phyloP scores from a whole-genome alignment of 306 rosid species.

The apple (Malus domestica) region ASM211411v1 NC_041801.1:15276001-15276500 shows the following conservation, averaged over 20 bases:
- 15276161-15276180: neutral
- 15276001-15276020: conserved; percentile 73
- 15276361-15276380: conserved; percentile 82
- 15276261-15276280: conserved; percentile 83
- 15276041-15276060: conserved; percentile 58
- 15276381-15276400: conserved; percentile 67
- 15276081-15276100: conserved; percentile 67
- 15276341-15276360: conserved; percentile 80
- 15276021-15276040: conserved; percentile 49
- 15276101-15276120: conserved; percentile 76
- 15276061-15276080: conserved; percentile 73
- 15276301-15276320: conserved; percentile 74
- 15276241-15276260: conserved; percentile 97
- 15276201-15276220: conserved; percentile 49
- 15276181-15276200: neutral
- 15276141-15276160: conserved; percentile 15
- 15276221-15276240: conserved; percentile 94
- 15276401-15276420: conserved; percentile 84
- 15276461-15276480: conserved; percentile 48
- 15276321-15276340: conserved; percentile 89
- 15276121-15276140: conserved; percentile 94
- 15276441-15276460: conserved; percentile 66
- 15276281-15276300: conserved; percentile 48
- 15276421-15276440: conserved; percentile 75
- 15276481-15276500: conserved; percentile 48